phyloP scores from a whole-genome alignment of 805 yeast species.

The Saccharomyces paradoxus region DNA sequence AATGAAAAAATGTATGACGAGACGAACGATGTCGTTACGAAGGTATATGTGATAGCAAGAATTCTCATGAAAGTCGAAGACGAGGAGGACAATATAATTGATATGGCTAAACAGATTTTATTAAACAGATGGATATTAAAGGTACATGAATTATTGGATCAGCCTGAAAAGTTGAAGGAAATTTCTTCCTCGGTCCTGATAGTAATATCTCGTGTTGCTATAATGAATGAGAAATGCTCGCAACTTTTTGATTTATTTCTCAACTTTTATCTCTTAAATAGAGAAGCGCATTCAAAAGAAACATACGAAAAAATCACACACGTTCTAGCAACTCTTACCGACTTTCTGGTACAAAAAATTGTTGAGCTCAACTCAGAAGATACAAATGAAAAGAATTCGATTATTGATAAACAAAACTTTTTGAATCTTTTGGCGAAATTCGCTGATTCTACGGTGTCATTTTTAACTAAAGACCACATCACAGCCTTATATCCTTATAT shows the following conservation, averaged over 20 bases:
- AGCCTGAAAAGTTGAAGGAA: conserved; percentile 8
- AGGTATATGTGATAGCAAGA: conserved; percentile 40
- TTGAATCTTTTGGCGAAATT: conserved; percentile 42
- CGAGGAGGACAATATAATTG: conserved; percentile 52
- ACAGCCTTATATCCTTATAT: conserved; percentile 58
- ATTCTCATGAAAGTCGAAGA: conserved; percentile 55
- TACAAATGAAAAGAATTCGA: conserved; percentile 5
- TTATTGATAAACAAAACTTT: conserved; percentile 1
- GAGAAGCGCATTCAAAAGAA: conserved; percentile 13
- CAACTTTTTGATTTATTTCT: conserved; percentile 42
- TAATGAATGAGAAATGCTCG: conserved; percentile 34
- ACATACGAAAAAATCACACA: conserved; percentile 5
- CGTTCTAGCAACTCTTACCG: conserved; percentile 13
- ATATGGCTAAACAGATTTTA: conserved; percentile 34
- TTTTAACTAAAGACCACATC: conserved; percentile 61
- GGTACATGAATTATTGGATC: conserved; percentile 4
- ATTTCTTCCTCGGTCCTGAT: conserved; percentile 11
- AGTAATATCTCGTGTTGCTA: conserved; percentile 35
- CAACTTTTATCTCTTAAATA: conserved; percentile 35
- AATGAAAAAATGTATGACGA: conserved; percentile 40
- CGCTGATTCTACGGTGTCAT: conserved; percentile 42
- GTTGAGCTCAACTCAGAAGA: conserved; percentile 28
- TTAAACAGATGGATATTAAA: conserved; percentile 33
- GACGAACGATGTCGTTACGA: conserved; percentile 27
- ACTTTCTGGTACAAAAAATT: conserved; percentile 21